These are phyloP conservation scores for Kurtzmaniella quercitrusa DNA, from an alignment of 1,139 yeast species.

Conservation along the genomic window DNA sequence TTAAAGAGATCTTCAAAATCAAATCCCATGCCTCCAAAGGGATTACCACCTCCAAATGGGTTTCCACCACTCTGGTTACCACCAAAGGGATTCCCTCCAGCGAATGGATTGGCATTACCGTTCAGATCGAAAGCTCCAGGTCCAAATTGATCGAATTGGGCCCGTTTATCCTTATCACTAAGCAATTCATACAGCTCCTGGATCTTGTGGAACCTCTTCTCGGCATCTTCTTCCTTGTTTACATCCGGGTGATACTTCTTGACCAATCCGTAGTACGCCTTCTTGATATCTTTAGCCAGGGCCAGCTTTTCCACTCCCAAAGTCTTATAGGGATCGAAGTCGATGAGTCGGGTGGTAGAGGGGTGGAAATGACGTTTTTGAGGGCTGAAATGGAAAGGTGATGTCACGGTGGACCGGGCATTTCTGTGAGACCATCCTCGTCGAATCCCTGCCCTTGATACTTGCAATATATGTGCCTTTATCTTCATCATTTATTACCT, in stretches of 20 bases:
- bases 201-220: conserved; percentile 82
- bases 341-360: conserved; percentile 18
- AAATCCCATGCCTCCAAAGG: conserved; percentile 48
- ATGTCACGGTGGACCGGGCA: neutral
- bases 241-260: conserved; percentile 96
- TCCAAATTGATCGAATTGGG: conserved; percentile 91
- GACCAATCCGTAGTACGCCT: conserved; percentile 89
- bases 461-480: neutral
- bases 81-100: conserved; percentile 38
- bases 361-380: conserved; percentile 20
- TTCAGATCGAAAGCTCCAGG: conserved; percentile 74
- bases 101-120: conserved; percentile 57
- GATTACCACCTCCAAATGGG: conserved; percentile 36
- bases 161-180: conserved; percentile 80
- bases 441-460: neutral
- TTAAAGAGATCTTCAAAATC: conserved; percentile 89
- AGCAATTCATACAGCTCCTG: conserved; percentile 93
- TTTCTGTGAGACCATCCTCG: neutral
- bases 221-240: conserved; percentile 86
- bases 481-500: neutral
- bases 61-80: conserved; percentile 31
- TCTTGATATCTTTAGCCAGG: conserved; percentile 79
- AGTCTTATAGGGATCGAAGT: conserved; percentile 76
- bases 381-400: neutral
- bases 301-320: conserved; percentile 76